A percentile compares a stretch with the other conserved stretches of the same genome.
These are phyloP conservation scores for Diutina rugosa DNA, from an alignment of 1,139 yeast genomes.

Conservation along the genomic window DNA sequence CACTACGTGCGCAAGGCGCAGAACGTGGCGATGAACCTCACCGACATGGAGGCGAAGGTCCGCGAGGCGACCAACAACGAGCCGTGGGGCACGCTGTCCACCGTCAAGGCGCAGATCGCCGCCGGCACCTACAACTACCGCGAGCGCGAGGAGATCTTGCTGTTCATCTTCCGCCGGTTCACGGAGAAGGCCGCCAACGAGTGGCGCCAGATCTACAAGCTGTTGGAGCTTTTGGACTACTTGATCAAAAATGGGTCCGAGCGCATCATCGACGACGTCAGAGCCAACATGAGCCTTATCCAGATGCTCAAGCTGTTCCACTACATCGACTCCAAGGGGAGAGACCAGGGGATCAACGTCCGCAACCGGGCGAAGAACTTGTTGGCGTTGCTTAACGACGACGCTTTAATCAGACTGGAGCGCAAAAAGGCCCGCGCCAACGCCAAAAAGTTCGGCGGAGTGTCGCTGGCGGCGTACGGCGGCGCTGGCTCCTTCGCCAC, in stretches of 20 bases:
- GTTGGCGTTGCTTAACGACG: conserved; percentile 62
- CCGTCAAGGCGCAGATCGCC: conserved; percentile 89
- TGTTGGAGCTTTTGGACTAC: conserved; percentile 83
- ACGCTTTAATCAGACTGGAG: conserved; percentile 63
- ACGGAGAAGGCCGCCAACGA: conserved; percentile 92
- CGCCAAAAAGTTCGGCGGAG: conserved; percentile 68
- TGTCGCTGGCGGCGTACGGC: conserved; percentile 38
- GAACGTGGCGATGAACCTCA: conserved; percentile 83
- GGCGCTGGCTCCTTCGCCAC: conserved; percentile 17
- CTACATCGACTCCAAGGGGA: conserved; percentile 84
- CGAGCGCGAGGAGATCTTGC: conserved; percentile 65
- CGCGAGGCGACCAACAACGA: conserved; percentile 97
- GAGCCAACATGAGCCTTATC: conserved; percentile 70
- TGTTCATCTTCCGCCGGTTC: conserved; percentile 66
- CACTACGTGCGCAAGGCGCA: conserved; percentile 97
- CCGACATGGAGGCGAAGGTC: conserved; percentile 92
- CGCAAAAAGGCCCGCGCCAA: conserved; percentile 82
- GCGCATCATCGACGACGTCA: conserved; percentile 86
- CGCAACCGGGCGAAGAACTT: conserved; percentile 81
- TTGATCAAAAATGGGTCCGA: conserved; percentile 88
- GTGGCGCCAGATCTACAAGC: conserved; percentile 97
- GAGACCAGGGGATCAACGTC: conserved; percentile 94
- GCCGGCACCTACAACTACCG: conserved; percentile 85
- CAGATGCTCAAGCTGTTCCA: conserved; percentile 90
- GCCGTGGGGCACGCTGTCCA: conserved; percentile 98